These are phyloP conservation scores for Geopyxis carbonaria DNA, from an alignment of 495 filamentous ascomycete species.

Conservation along the genomic window DNA sequence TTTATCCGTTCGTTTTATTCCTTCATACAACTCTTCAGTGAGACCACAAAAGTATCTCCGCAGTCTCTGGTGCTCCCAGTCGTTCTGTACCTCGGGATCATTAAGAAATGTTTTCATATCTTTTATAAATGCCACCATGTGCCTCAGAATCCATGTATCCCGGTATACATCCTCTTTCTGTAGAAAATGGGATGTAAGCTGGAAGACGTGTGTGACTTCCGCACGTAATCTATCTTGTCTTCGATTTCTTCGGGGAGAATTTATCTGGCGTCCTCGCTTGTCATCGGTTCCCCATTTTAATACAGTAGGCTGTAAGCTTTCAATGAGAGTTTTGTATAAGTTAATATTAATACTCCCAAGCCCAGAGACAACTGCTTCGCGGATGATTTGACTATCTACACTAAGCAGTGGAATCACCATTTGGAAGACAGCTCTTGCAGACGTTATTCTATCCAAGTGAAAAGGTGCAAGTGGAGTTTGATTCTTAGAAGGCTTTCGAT, in stretches of 20 bases:
- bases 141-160: slow-evolving; percentile 84
- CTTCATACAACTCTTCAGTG: slow-evolving; percentile 81
- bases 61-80: slow-evolving; percentile 89
- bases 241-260: slow-evolving; percentile 58
- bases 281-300: slow-evolving; percentile 24
- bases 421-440: slow-evolving; percentile 72
- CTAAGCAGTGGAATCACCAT: slow-evolving; percentile 77
- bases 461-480: slow-evolving; percentile 37
- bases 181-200: slow-evolving; percentile 81
- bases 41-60: slow-evolving; percentile 86
- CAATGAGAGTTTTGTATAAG: slow-evolving; percentile 82
- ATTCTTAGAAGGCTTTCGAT: slow-evolving; percentile 61
- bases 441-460: slow-evolving; percentile 62
- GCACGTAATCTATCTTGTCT: slow-evolving; percentile 75
- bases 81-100: slow-evolving; percentile 83
- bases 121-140: slow-evolving; percentile 76
- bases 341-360: slow-evolving; percentile 89
- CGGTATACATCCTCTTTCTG: slow-evolving; percentile 59
- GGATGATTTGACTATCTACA: slow-evolving; percentile 53
- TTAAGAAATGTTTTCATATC: slow-evolving; percentile 86
- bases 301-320: slow-evolving; percentile 75
- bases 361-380: slow-evolving; percentile 80
- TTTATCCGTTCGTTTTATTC: slow-evolving; percentile 65
- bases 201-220: slow-evolving; percentile 89
- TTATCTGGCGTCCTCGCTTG: slow-evolving; percentile 37